Evolutionary conservation across 768 basidiomycete genomes (phyloP).

Genomic region (Suillus ampliporus): DNA sequence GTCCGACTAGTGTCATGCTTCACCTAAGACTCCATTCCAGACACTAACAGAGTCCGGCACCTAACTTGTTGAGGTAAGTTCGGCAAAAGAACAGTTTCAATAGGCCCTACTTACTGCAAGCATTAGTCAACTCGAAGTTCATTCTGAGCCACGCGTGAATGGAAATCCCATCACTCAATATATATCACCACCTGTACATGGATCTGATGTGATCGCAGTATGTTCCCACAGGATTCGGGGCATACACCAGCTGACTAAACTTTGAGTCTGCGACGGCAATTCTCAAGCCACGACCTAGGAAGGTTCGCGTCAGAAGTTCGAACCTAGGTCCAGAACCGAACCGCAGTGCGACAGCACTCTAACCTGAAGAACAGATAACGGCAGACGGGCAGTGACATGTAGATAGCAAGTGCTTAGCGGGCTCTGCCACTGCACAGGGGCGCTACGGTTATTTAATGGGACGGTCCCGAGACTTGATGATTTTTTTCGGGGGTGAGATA

Average conservation of each 20-base stretch:
- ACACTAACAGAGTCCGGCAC: background rate
- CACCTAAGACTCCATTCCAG: background rate
- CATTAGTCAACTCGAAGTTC: background rate
- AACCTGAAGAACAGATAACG: too few relatives aligned
- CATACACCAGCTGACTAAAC: background rate
- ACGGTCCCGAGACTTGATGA: too few relatives aligned
- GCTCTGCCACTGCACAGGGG: too few relatives aligned
- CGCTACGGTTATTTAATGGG: too few relatives aligned
- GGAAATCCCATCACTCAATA: background rate
- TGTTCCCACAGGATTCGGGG: background rate
- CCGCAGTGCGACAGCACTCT: background rate
- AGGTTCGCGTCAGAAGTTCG: background rate
- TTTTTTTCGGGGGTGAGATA: too few relatives aligned
- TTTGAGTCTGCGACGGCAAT: background rate
- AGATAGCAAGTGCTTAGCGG: too few relatives aligned
- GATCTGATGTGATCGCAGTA: background rate
- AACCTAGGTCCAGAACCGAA: background rate
- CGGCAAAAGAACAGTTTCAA: background rate
- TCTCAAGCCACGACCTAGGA: background rate
- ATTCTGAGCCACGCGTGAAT: background rate
- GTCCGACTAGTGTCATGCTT: background rate
- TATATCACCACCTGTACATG: background rate
- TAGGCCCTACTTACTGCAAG: background rate
- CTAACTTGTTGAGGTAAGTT: background rate
- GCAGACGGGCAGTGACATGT: too few relatives aligned